Conservation (phyloP, 1,139 yeast species). For the Zygosaccharomyces sapae region DNA sequence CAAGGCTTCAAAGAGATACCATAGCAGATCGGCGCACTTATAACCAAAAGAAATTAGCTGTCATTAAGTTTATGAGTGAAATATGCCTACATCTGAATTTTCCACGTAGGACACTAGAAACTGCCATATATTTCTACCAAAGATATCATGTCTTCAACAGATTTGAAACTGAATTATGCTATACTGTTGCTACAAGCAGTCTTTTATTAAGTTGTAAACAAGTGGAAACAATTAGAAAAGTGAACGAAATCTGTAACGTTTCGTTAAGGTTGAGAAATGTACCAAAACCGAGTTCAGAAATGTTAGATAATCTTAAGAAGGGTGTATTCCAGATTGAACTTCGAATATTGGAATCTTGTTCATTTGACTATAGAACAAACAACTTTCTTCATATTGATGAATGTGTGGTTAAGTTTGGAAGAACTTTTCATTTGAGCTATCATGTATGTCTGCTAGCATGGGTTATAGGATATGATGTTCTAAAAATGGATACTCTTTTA, state of each 20-base stretch:
- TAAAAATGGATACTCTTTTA: conserved; percentile 65
- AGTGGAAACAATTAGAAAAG: conserved; percentile 84
- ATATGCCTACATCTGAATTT: conserved; percentile 52
- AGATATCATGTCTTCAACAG: conserved; percentile 62
- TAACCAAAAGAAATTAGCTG: conserved; percentile 50
- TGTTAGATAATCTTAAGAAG: conserved; percentile 49
- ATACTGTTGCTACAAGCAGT: conserved; percentile 66
- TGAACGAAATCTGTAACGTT: conserved; percentile 46
- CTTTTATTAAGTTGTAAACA: conserved; percentile 77
- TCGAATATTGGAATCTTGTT: conserved; percentile 66
- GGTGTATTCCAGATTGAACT: conserved; percentile 57
- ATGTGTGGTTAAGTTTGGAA: conserved; percentile 63
- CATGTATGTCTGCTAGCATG: conserved; percentile 57
- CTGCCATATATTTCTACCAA: conserved; percentile 69
- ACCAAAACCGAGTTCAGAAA: conserved; percentile 31
- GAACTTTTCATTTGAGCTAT: conserved; percentile 47
- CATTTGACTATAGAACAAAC: conserved; percentile 65
- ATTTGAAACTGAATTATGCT: conserved; percentile 44
- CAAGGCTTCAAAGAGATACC: conserved; percentile 48
- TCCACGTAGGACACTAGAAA: conserved; percentile 62
- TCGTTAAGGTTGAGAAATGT: conserved; percentile 36
- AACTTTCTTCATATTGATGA: conserved; percentile 53
- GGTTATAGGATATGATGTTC: conserved; percentile 70
- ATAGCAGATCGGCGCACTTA: conserved; percentile 48
- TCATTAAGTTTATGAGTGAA: conserved; percentile 52